Base-by-base conservation (phyloP, 164 flowering plant species). In the Stephania yunnanensis region DNA sequence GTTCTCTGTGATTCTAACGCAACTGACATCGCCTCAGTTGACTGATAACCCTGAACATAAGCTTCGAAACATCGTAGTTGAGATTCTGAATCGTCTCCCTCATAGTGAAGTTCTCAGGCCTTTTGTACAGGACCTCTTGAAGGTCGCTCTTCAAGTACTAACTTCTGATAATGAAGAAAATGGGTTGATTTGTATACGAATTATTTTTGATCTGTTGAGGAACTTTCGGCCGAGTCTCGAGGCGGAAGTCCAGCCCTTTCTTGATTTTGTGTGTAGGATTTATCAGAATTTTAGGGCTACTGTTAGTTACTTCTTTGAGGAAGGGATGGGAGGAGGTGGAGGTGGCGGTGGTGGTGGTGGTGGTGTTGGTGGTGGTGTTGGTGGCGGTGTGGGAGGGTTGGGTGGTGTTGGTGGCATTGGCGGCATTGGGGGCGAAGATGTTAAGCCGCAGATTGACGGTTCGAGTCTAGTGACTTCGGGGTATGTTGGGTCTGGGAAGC, bases 51-150 rank as follows among this genome's bases (percentile, higher is more conserved):
- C 80, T 0, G 99, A 96, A 80, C 97, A 96, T 84, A 94, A 94
- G 82, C 89, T 96, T 11, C 84, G 99, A 3, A 96, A 96, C 74
- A 80, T 94, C 36, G 83, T 89, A 10, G 90, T 96, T 30, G 99
- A 96, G 85, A 89, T 94, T 15, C 91, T 96, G 13, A 96, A 90
- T 73, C 91, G 99, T 20, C 86, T 96, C 10, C 99, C 99, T 10
- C 97, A 94, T 68, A 90, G 90, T 61, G 99, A 96, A 69, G 98
- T 92, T 36, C 97, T 96, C 66, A 87, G 99, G 3, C 99, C 99
- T 44, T 94, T 90, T 75, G 99, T 96, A 58, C 95, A 92, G 86
- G 97, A 96, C 78, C 89, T 96, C 42, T 84, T 96, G 72, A 94
- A 91, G 83, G 91, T 96, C 4, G 95, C 99, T 25, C 87, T 96